These are phyloP conservation scores for Pseudopyricularia cyperi DNA, from an alignment of 2,329 filamentous ascomycete genomes.

Conservation along the genomic window DNA sequence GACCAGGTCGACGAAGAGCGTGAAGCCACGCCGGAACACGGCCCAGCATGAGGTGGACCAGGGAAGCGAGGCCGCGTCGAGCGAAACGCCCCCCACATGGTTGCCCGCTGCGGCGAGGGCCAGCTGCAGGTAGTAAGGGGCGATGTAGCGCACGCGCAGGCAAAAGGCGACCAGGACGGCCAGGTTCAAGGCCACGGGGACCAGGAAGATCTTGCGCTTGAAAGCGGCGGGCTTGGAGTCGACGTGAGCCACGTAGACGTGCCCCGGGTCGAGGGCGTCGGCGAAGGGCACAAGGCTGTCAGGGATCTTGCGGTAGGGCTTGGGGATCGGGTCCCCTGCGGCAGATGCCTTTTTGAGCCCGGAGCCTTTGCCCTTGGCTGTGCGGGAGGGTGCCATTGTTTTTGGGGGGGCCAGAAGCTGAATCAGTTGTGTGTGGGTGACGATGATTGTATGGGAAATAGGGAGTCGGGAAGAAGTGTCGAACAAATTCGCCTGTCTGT, in stretches of 20 bases:
- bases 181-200: constrained; percentile 67
- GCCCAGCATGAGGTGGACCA: constrained; percentile 44
- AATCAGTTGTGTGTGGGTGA: background rate
- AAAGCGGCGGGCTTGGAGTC: constrained; percentile 56
- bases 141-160: constrained; percentile 54
- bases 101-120: constrained; percentile 45
- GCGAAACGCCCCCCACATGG: constrained; percentile 50
- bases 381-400: background rate
- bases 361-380: constrained; percentile 8
- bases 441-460: background rate
- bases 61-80: constrained; percentile 42
- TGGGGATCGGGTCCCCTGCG: constrained; percentile 27
- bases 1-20: constrained; percentile 62
- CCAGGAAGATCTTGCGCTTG: constrained; percentile 72
- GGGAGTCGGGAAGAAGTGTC: too few species aligned
- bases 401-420: background rate
- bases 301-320: constrained; percentile 57
- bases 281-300: constrained; percentile 52
- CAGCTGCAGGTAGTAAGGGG: constrained; percentile 61
- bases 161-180: constrained; percentile 49
- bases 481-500: too few species aligned
- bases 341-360: constrained; percentile 18
- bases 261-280: constrained; percentile 47
- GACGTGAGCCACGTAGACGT: constrained; percentile 77
- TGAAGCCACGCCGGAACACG: constrained; percentile 44